Evolutionary conservation across 2,329 filamentous ascomycete genomes (phyloP).

Genomic region (Capronia epimyces): DNA sequence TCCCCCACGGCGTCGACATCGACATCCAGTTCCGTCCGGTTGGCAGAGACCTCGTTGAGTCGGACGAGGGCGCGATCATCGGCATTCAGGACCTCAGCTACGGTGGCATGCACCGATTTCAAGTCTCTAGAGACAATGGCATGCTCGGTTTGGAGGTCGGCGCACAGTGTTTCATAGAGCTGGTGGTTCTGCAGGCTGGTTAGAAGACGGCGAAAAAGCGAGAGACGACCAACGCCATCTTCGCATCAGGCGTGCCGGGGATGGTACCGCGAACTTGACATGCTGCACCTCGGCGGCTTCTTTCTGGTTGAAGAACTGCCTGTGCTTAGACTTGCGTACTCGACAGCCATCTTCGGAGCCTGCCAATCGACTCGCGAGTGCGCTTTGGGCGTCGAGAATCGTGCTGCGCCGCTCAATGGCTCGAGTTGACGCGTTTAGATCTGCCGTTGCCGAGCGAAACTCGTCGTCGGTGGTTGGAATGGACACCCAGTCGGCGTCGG

Average conservation of each 20-base stretch:
- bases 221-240: not conserved
- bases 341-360: not conserved
- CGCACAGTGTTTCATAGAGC: slow-evolving; percentile 4
- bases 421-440: slow-evolving; percentile 17
- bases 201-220: not conserved
- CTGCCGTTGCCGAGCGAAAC: slow-evolving; percentile 12
- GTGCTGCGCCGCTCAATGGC: slow-evolving; percentile 11
- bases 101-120: slow-evolving; percentile 6
- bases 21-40: not conserved
- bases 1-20: slow-evolving; percentile 4
- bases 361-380: not conserved
- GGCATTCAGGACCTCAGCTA: slow-evolving; percentile 12
- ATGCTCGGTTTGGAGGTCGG: slow-evolving; percentile 3
- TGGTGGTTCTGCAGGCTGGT: slow-evolving; percentile 15
- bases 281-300: slow-evolving; percentile 16
- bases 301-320: slow-evolving; percentile 11
- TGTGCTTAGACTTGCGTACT: slow-evolving; percentile 4
- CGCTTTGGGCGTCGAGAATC: slow-evolving; percentile 8
- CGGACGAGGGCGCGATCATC: slow-evolving; percentile 19
- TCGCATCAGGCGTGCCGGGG: not conserved
- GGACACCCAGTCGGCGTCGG: not conserved
- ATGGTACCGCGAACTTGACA: slow-evolving; percentile 16
- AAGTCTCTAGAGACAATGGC: slow-evolving; percentile 8
- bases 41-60: slow-evolving; percentile 9
- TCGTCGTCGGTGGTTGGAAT: slow-evolving; percentile 16